phyloP scores from a whole-genome alignment of 208 protist species.

The Wallacemonas sp. region DNA sequence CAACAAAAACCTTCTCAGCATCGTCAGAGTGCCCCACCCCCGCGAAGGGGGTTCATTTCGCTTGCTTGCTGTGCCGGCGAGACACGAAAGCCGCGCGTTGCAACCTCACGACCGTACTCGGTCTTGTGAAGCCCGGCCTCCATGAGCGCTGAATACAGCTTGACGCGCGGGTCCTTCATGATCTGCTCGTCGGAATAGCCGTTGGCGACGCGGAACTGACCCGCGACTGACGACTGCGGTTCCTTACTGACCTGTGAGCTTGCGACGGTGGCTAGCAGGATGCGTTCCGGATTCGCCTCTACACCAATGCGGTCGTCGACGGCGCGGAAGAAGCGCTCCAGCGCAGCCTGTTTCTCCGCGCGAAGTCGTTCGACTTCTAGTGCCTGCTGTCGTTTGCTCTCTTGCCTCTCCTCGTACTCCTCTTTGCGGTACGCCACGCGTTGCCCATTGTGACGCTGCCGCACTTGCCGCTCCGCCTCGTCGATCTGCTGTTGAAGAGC shows the following conservation, averaged over 20 bases:
- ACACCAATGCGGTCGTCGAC: constrained; percentile 70
- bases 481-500: constrained; percentile 36
- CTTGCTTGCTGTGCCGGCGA: constrained; percentile 68
- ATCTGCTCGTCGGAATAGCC: constrained; percentile 79
- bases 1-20: no score
- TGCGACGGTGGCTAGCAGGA: constrained; percentile 62
- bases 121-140: constrained; percentile 80
- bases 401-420: constrained; percentile 46
- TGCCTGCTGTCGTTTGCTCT: constrained; percentile 30
- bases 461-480: constrained; percentile 33
- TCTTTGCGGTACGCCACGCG: constrained; percentile 57
- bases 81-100: constrained; percentile 57
- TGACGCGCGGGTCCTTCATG: constrained; percentile 81
- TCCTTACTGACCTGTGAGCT: constrained; percentile 50
- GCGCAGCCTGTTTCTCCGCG: constrained; percentile 44
- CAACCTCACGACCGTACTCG: constrained; percentile 71
- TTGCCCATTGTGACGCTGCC: constrained; percentile 44
- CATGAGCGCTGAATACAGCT: constrained; percentile 73
- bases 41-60: constrained; percentile 70
- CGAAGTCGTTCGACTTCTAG: constrained; percentile 46
- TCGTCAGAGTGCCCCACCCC: no score
- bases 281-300: constrained; percentile 47
- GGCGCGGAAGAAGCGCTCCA: constrained; percentile 71
- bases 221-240: constrained; percentile 19
- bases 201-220: constrained; percentile 2